These are phyloP conservation scores for Microdochium trichocladiopsis DNA, from an alignment of 2,329 filamentous ascomycete species.

Conservation along the genomic window DNA sequence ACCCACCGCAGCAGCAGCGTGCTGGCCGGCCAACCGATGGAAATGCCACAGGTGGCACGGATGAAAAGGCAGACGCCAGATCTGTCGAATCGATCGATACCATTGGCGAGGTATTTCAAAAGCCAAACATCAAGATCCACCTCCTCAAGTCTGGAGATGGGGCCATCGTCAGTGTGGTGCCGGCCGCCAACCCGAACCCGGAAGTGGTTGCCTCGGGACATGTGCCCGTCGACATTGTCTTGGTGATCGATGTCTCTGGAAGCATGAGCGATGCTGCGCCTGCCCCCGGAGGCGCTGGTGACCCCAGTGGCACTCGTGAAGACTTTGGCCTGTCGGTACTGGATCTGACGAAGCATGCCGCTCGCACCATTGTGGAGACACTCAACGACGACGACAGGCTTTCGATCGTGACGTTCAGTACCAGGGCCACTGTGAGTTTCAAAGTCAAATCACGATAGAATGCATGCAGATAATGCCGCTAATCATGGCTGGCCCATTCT, in stretches of 20 bases:
- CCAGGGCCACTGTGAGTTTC: constrained; percentile 21
- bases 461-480: too few species aligned
- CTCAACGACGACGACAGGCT: constrained; percentile 47
- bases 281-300: constrained; percentile 29
- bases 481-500: neutral
- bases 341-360: constrained; percentile 54
- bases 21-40: too few species aligned
- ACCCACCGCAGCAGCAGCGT: neutral
- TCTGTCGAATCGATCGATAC: neutral
- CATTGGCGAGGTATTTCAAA: neutral
- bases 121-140: neutral
- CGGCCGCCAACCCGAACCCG: neutral
- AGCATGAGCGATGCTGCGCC: constrained; percentile 46
- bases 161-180: neutral
- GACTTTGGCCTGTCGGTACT: constrained; percentile 44
- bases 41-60: neutral
- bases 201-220: constrained; percentile 16
- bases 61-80: neutral
- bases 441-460: neutral
- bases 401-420: constrained; percentile 49
- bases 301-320: constrained; percentile 25
- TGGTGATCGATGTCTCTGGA: constrained; percentile 54
- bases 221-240: constrained; percentile 51
- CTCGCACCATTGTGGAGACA: constrained; percentile 49
- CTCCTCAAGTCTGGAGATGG: neutral